Conservation (phyloP, 805 yeast species). For the Blastobotrys americana region DNA sequence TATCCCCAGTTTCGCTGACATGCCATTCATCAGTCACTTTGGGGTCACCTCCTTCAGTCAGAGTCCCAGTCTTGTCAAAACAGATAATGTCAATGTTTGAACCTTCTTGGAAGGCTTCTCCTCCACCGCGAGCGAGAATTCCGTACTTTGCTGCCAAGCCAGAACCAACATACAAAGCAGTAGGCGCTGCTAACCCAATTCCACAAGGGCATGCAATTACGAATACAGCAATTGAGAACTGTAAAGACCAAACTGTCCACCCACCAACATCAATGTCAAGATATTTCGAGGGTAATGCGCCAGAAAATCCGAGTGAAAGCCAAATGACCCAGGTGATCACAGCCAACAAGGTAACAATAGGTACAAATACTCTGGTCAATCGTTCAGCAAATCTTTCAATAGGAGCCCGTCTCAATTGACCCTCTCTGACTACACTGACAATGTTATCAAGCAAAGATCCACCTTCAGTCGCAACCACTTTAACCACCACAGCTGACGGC, state of each 20-base stretch:
- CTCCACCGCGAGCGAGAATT: conserved; percentile 72
- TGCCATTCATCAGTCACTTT: conserved; percentile 42
- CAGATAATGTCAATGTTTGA: conserved; percentile 56
- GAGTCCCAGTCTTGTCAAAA: conserved; percentile 74
- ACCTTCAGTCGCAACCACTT: conserved; percentile 51
- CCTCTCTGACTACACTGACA: conserved; percentile 61
- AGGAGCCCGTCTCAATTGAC: conserved; percentile 66
- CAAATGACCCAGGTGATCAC: conserved; percentile 62
- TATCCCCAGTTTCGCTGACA: conserved; percentile 10
- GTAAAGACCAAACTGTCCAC: conserved; percentile 71
- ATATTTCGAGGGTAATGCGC: conserved; percentile 46
- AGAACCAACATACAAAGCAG: conserved; percentile 72
- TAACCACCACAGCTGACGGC: conserved; percentile 45
- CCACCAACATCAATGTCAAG: conserved; percentile 63
- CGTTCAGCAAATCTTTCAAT: conserved; percentile 63
- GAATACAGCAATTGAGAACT: conserved; percentile 71
- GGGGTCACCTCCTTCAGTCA: conserved; percentile 57
- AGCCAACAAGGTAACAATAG: conserved; percentile 55
- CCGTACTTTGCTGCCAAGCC: conserved; percentile 75
- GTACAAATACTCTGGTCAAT: conserved; percentile 67
- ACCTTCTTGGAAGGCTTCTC: conserved; percentile 75
- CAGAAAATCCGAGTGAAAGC: conserved; percentile 51
- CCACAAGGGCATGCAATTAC: conserved; percentile 87
- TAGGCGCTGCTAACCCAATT: conserved; percentile 77
- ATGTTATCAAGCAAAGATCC: conserved; percentile 64